Percentiles rank a stretch among this genome's conserved stretches.
These are phyloP conservation scores for Solanum aculeatissimum DNA, from an alignment of 305 asterid genomes.

Conservation along the genomic window DNA sequence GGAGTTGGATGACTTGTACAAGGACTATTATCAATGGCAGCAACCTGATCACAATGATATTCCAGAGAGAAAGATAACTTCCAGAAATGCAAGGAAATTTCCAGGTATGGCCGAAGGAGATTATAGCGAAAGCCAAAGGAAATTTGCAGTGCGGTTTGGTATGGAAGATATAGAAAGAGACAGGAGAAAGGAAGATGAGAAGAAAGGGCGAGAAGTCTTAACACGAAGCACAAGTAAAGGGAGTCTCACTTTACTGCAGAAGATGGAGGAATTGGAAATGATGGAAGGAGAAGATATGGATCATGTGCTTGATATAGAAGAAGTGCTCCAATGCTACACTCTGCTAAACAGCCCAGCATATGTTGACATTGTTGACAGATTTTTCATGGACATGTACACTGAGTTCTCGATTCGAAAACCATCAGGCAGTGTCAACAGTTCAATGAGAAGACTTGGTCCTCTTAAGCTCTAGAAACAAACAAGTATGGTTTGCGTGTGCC, in stretches of 20 bases:
- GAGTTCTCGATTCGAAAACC: slow-evolving; percentile 37
- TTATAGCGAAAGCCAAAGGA: slow-evolving; percentile 10
- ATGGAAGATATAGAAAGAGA: not conserved
- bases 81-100: slow-evolving; percentile 2
- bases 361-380: slow-evolving; percentile 50
- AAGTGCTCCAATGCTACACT: slow-evolving; percentile 61
- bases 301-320: slow-evolving; percentile 63
- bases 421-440: slow-evolving; percentile 21
- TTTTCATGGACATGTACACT: slow-evolving; percentile 62
- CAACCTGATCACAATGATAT: not conserved
- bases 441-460: slow-evolving; percentile 52
- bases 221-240: slow-evolving; percentile 20
- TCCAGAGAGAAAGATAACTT: not conserved
- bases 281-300: slow-evolving; percentile 49
- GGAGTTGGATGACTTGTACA: slow-evolving; percentile 25
- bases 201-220: slow-evolving; percentile 8
- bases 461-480: slow-evolving; percentile 28
- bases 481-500: not conserved
- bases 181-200: not conserved
- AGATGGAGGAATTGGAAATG: slow-evolving; percentile 52
- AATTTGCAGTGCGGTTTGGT: not conserved
- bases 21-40: slow-evolving; percentile 26
- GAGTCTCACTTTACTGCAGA: slow-evolving; percentile 24
- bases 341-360: slow-evolving; percentile 59
- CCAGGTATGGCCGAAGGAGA: slow-evolving; percentile 12